These are phyloP conservation scores for Alternaria conjuncta DNA, from an alignment of 2,329 filamentous ascomycete genomes.

Conservation along the genomic window DNA sequence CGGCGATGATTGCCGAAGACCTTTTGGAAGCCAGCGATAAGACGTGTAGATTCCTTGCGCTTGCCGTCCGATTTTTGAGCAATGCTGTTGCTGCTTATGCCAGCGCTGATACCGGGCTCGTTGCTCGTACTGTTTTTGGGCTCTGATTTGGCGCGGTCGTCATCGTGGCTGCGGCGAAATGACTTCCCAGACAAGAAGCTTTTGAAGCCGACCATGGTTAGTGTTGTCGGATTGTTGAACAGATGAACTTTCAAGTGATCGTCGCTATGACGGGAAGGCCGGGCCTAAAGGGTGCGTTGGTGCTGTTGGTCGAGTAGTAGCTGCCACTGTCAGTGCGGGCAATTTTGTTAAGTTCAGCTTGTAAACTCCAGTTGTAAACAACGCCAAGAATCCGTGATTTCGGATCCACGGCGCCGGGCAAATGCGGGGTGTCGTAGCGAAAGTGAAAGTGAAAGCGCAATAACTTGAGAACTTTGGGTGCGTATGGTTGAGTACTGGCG, in stretches of 20 bases:
- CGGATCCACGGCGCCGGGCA: background rate
- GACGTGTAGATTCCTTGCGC: background rate
- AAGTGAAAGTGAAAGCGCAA: background rate
- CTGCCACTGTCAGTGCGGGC: background rate
- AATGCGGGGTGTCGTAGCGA: background rate
- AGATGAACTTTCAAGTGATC: background rate
- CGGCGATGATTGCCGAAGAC: background rate
- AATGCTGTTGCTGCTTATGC: background rate
- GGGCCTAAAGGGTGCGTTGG: background rate
- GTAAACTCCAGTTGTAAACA: background rate
- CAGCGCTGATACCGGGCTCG: background rate
- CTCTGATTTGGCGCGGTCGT: background rate
- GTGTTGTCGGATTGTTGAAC: background rate
- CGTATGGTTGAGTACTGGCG: background rate
- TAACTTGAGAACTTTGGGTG: background rate
- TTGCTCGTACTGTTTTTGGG: background rate
- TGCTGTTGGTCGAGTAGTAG: background rate
- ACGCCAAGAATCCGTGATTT: background rate
- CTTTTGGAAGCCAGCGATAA: constrained; percentile 1
- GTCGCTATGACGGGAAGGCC: background rate
- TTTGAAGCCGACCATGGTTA: constrained; percentile 54
- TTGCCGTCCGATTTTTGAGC: background rate
- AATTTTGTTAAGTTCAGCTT: background rate
- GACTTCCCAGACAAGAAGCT: background rate
- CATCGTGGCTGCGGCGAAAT: background rate